Percentiles rank a stretch among this genome's conserved stretches.
These are phyloP conservation scores for Quercus parvula DNA, from an alignment of 306 rosid species.

Conservation along the genomic window DNA sequence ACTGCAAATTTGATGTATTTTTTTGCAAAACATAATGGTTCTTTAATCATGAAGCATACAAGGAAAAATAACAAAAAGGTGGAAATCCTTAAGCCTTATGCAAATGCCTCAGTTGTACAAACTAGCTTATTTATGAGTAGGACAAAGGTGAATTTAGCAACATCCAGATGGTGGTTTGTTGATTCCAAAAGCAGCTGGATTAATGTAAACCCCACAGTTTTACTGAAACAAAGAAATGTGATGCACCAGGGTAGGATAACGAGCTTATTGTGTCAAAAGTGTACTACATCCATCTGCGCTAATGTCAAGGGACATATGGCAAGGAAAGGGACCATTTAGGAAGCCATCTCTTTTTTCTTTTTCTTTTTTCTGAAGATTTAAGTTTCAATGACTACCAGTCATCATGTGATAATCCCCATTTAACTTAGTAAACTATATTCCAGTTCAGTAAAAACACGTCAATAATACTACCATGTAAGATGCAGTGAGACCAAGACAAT, in stretches of 20 bases:
- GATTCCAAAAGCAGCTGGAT: neutral
- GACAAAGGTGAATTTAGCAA: neutral
- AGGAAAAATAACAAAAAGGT: neutral
- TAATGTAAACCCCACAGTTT: neutral
- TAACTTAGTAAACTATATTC: neutral
- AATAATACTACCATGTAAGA: neutral
- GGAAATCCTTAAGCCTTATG: neutral
- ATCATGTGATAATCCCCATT: neutral
- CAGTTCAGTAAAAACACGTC: neutral
- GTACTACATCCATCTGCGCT: neutral
- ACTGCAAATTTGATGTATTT: neutral
- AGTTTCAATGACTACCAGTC: neutral
- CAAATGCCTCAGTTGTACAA: neutral
- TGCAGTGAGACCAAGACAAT: neutral
- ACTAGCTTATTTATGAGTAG: neutral
- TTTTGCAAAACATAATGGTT: neutral
- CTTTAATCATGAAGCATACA: neutral
- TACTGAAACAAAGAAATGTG: neutral
- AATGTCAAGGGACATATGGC: neutral
- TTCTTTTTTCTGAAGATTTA: neutral
- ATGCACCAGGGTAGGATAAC: neutral
- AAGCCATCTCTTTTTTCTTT: neutral
- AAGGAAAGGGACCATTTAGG: neutral
- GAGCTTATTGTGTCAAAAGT: neutral
- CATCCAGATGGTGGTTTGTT: neutral